Base-by-base conservation (phyloP, 2,329 filamentous ascomycete genomes). In the Sphaerulina vaccinii region DNA sequence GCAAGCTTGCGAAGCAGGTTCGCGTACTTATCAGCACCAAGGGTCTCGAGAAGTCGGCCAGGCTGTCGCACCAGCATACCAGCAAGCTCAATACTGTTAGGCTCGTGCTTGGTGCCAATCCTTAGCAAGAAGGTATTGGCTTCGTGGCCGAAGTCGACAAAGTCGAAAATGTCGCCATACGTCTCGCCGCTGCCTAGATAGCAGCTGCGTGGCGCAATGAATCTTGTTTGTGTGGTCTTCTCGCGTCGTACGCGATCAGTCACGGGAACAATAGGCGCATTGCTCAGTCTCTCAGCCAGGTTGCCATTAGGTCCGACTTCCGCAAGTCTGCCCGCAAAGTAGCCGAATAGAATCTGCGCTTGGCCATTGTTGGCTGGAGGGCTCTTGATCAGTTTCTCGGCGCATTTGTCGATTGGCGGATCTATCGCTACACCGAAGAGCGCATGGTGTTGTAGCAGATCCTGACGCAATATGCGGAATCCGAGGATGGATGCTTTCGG, bases 101-200 rank as follows among this genome's bases (percentile, higher is more conserved):
- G 93, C 69, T 99, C 92, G 57, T 83, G 85, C 70, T 95, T 96
- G 2, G 90, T 92, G 8, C 93, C 93, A 58, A 91, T 89, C 56
- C 88, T 88, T 62, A 90, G 82, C 15, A 99, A 74, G 64, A 99
- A 99, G 0, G 87, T 78, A 64, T 97, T 97, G 2, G 89, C 92
- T 66, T 92, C 85, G 27, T 79, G 74, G 0, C 92, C 90, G 72
- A 96, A 99, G 67, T 97, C 88, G 11, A 97, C 91, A 70, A 96
- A 99, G 67, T 97, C 90, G 60, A 99, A 96, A 24, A 99, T 95
- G 24, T 95, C 88, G 9, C 83, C 87, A 63, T 95, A 99, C 59
- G 85, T 79, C 24, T 49, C 75, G 46, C 79, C 77, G 27, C 80
- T 77, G 7, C 93, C 93, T 2, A 99, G 77, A 68, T 96, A 99